Evolutionary conservation across 2,329 filamentous ascomycete species (phyloP).

Genomic region (Colletotrichum trifolii): DNA sequence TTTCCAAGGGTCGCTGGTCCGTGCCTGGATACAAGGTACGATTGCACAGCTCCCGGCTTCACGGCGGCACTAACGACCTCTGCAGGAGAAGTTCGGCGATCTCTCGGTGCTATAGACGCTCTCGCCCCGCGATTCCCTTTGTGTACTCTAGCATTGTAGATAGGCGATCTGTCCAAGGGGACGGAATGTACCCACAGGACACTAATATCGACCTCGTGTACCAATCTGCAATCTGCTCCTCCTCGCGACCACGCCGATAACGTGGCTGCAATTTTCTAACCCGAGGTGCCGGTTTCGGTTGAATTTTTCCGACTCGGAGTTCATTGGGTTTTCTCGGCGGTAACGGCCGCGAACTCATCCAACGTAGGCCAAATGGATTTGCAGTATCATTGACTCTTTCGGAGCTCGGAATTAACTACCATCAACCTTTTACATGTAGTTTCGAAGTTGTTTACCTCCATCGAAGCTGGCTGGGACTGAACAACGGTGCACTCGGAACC

Average conservation of each 20-base stretch:
- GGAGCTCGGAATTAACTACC: not conserved
- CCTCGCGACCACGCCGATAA: not conserved
- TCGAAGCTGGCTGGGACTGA: not conserved
- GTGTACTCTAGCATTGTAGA: slow-evolving; percentile 80
- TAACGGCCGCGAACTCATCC: not conserved
- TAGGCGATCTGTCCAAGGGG: slow-evolving; percentile 55
- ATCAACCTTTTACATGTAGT: not conserved
- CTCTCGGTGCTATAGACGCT: slow-evolving; percentile 87
- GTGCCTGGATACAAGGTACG: slow-evolving; percentile 98
- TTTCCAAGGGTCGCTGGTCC: slow-evolving; percentile 97
- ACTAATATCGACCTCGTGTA: slow-evolving; percentile 36
- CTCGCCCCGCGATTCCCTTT: slow-evolving; percentile 59
- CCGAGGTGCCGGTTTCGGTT: slow-evolving; percentile 1
- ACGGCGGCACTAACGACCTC: slow-evolving; percentile 55
- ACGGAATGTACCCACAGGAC: slow-evolving; percentile 37
- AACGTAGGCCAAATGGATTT: not conserved
- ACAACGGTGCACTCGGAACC: not conserved
- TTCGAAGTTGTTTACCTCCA: not conserved
- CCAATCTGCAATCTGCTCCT: slow-evolving; percentile 7
- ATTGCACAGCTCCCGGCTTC: slow-evolving; percentile 27
- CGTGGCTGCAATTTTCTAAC: not conserved
- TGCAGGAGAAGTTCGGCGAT: slow-evolving; percentile 98
- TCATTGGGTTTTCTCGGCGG: slow-evolving; percentile 17
- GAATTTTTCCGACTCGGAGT: slow-evolving; percentile 30
- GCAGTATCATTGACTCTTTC: not conserved